A percentile compares a stretch with the other conserved stretches of the same genome.
These are phyloP conservation scores for Orobanche coerulescens DNA, from an alignment of 257 asterid species.

Conservation along the genomic window DNA sequence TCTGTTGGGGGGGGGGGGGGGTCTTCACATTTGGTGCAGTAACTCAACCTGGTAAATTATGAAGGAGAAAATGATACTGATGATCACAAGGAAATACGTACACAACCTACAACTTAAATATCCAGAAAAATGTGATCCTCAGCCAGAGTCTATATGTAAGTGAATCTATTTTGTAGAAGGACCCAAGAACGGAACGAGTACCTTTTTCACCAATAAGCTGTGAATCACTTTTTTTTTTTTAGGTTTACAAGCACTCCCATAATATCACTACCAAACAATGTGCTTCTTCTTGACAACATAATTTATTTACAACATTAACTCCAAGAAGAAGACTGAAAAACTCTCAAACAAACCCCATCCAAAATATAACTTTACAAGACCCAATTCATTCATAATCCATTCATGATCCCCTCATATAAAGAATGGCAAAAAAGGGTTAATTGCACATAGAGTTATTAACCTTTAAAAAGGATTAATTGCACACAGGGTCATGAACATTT, in stretches of 20 bases:
- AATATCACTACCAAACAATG: background rate
- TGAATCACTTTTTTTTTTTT: too few relatives aligned
- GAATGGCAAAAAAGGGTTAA: background rate
- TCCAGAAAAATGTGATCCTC: background rate
- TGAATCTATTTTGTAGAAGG: too few relatives aligned
- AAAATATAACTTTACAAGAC: background rate
- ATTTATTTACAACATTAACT: background rate
- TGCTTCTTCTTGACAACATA: background rate
- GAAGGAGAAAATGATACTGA: background rate
- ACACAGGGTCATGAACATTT: too few relatives aligned
- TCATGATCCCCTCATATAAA: background rate
- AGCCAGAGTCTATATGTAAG: too few relatives aligned
- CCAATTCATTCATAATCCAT: slow-evolving; percentile 5
- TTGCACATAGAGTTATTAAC: too few relatives aligned
- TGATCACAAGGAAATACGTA: background rate
- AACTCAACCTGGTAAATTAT: background rate
- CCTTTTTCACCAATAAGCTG: too few relatives aligned
- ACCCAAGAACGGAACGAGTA: too few relatives aligned
- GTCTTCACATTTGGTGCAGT: background rate
- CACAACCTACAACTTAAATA: background rate
- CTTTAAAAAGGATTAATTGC: too few relatives aligned
- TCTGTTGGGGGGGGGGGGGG: background rate
- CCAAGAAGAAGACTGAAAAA: background rate
- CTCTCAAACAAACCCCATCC: background rate
- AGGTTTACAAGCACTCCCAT: too few relatives aligned